Percentiles rank a stretch among this genome's conserved stretches.
Evolutionary conservation across 371 early-diverging fungal species (phyloP).

Genomic region (Parasitella parasitica): DNA sequence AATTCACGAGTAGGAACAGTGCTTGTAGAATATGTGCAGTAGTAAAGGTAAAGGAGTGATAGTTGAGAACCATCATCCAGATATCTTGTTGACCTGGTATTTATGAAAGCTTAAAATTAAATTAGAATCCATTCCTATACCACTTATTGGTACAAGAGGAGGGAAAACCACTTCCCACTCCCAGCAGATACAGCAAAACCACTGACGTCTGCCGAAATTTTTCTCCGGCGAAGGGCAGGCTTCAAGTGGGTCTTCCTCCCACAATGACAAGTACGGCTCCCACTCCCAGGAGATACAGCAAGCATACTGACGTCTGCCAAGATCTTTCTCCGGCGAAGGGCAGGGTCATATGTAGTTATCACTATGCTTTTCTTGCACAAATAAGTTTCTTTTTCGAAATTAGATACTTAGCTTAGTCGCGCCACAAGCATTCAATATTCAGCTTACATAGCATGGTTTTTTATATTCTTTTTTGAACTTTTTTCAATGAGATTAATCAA

Average conservation of each 20-base stretch:
- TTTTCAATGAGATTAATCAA: slow-evolving; percentile 6
- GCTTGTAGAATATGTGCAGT: no score
- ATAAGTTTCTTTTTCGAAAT: slow-evolving; percentile 10
- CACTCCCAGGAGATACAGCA: slow-evolving; percentile 19
- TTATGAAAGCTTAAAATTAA: slow-evolving; percentile 2
- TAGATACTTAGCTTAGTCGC: slow-evolving; percentile 13
- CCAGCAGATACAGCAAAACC: no score
- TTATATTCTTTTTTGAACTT: slow-evolving; percentile 5
- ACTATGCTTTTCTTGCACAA: slow-evolving; percentile 18
- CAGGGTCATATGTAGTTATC: slow-evolving; percentile 23
- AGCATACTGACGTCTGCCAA: slow-evolving; percentile 12
- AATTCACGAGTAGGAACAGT: no score
- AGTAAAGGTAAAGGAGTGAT: no score
- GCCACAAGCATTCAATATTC: slow-evolving; percentile 5
- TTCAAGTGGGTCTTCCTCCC: neutral
- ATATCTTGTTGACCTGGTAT: slow-evolving; percentile 13
- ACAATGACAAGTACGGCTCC: neutral
- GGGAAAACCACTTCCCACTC: no score
- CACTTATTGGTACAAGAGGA: no score
- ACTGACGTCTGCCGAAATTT: no score
- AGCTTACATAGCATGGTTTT: slow-evolving; percentile 4
- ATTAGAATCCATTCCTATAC: no score
- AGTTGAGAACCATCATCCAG: slow-evolving; percentile 11
- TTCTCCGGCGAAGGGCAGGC: no score
- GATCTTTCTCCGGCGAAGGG: slow-evolving; percentile 19